Conservation (phyloP, 1,139 yeast genomes). For the Blastobotrys elegans region DNA sequence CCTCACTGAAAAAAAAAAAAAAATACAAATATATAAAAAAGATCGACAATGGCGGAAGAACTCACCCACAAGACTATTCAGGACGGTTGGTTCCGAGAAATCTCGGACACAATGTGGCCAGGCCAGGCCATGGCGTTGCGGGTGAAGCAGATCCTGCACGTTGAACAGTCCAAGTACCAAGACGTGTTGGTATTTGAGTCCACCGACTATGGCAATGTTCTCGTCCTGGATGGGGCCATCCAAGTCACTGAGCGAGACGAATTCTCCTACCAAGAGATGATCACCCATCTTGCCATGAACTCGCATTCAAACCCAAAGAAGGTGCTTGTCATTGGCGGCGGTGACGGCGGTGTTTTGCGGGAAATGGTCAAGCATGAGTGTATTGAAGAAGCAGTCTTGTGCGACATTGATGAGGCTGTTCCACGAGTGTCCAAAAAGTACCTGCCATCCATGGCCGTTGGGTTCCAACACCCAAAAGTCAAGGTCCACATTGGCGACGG, state of each 20-base stretch:
- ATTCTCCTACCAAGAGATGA: conserved; percentile 83
- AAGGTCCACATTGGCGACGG: conserved; percentile 82
- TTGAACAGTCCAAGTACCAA: conserved; percentile 73
- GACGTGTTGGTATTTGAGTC: conserved; percentile 76
- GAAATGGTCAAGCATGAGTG: conserved; percentile 72
- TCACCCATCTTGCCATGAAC: conserved; percentile 73
- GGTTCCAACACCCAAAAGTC: conserved; percentile 67
- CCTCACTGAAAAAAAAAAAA: too few relatives aligned
- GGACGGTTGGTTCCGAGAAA: conserved; percentile 90
- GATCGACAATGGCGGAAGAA: conserved; percentile 24
- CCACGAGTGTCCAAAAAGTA: conserved; percentile 68
- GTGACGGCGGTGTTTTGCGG: conserved; percentile 89
- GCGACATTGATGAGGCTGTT: conserved; percentile 88
- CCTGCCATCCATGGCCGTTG: conserved; percentile 75
- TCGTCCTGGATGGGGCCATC: conserved; percentile 79
- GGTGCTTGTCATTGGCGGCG: conserved; percentile 88
- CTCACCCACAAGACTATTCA: conserved; percentile 34
- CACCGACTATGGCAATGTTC: conserved; percentile 73
- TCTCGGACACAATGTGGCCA: conserved; percentile 85
- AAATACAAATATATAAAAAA: too few relatives aligned
- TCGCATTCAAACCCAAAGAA: conserved; percentile 67
- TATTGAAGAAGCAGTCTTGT: conserved; percentile 69
- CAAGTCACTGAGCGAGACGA: conserved; percentile 90
- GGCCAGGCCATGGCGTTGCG: conserved; percentile 90
- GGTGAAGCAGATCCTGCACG: conserved; percentile 72